A percentile compares a stretch with the other conserved stretches of the same genome.
phyloP scores from a whole-genome alignment of 495 filamentous ascomycete genomes.

The Penicillium manginii region DNA sequence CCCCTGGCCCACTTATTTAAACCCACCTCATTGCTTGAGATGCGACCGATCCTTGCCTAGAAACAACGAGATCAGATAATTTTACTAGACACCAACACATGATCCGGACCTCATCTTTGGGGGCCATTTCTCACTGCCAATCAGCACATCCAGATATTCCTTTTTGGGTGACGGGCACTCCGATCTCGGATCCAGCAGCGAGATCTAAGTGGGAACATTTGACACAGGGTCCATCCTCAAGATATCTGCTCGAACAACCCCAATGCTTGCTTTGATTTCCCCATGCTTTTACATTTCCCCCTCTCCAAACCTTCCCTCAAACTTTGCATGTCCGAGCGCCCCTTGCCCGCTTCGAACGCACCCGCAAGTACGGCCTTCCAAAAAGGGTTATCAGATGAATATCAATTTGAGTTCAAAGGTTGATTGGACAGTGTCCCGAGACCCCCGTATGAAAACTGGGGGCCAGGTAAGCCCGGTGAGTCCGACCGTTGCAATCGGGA shows the following conservation, averaged over 20 bases:
- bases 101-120: neutral
- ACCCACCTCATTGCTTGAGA: constrained; percentile 1
- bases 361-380: neutral
- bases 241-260: neutral
- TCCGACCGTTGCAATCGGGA: constrained; percentile 1
- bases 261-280: too few species aligned
- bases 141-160: neutral
- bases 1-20: constrained; percentile 1
- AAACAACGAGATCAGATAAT: neutral
- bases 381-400: constrained; percentile 7
- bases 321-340: neutral
- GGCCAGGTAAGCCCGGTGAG: neutral
- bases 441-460: constrained; percentile 1
- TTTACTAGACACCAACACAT: neutral
- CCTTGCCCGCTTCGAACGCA: neutral
- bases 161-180: neutral
- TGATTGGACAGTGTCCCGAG: constrained; percentile 1
- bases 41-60: constrained; percentile 2
- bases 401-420: neutral
- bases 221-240: constrained; percentile 1
- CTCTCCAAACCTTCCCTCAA: neutral
- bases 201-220: neutral
- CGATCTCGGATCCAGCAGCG: constrained; percentile 1
- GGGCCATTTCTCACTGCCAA: neutral
- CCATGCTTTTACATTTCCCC: neutral